Percentiles rank a stretch among this genome's conserved stretches.
Evolutionary conservation across 768 basidiomycete genomes (phyloP).

Genomic region (Leccinum subtestaceum): DNA sequence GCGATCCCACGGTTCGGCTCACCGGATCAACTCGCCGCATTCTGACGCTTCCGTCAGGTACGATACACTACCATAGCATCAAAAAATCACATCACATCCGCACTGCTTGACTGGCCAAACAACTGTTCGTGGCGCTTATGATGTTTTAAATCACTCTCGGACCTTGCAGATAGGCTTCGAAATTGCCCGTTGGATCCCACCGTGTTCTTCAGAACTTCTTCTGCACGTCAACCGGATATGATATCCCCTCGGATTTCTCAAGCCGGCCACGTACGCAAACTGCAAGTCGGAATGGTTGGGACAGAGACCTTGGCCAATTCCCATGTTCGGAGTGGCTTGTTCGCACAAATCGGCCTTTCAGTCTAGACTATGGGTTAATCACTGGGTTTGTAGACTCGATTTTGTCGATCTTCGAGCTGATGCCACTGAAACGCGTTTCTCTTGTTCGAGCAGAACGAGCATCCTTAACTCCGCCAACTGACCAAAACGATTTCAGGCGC

Average conservation of each 20-base stretch:
- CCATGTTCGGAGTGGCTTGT: background rate
- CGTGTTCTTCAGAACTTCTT: background rate
- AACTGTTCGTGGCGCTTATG: background rate
- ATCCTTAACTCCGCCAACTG: slow-evolving; percentile 5
- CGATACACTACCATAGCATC: background rate
- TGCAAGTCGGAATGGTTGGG: background rate
- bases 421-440: slow-evolving; percentile 6
- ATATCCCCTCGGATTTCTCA: slow-evolving; percentile 27
- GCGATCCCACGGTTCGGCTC: background rate
- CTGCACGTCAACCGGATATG: background rate
- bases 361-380: background rate
- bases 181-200: background rate
- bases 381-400: background rate
- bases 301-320: background rate
- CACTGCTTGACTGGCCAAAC: background rate
- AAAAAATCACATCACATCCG: background rate
- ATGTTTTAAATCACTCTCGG: background rate
- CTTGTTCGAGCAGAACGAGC: background rate
- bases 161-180: background rate
- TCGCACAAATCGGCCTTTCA: background rate
- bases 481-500: background rate
- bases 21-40: background rate
- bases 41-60: background rate
- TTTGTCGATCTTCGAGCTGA: background rate
- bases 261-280: background rate